Evolutionary conservation across 257 asterid genomes (phyloP), one percentile per base, ranked within the genome.

Genomic region (Leonotis leonurus): DNA sequence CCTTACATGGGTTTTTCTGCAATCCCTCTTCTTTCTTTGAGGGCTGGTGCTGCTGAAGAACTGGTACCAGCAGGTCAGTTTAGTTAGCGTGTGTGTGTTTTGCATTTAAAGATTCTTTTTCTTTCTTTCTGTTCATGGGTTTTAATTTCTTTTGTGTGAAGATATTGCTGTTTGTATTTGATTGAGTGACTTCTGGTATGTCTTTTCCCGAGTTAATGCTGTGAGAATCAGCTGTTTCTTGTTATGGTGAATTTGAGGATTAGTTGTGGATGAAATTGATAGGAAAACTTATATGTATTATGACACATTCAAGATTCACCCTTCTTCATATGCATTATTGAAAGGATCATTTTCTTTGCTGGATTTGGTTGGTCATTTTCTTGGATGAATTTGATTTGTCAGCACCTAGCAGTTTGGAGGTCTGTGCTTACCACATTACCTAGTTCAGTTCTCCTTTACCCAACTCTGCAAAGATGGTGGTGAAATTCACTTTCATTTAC

Each of bases 1-100:
- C 43, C 82, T 35, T 75, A 78, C 17, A 66, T 81, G 87, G 94
- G 98, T 2, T 71, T 91, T 66, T 78, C 87, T 5, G 79, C 75
- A 20, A 46, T 88, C 56, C 95, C 94, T 22, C 56, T 90, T 75
- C 59, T 82, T 36, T 76, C 56, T 5, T 45, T 66, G 60, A 77
- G 78, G 65, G 81, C 83, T 2, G 74, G 45, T 5, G 77, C 87
- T 22, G 30, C 73, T 71, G 76, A 77, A 57, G 70, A 59, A 46
- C 57, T 65, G 64, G 44, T 61, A 16, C 56, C 76, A 53, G 33
- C 48, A 18, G 63, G 63, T 56, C 26, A 16, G 93, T 88, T 79
- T 6, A 56, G 44, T 49, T 18, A 1, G 56, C 45, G n/a, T 29
- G 9, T 37, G 18, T n/a, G 37, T 25, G 18, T 45, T n/a, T n/a